Conservation (phyloP, 2,329 filamentous ascomycete genomes). For the Aureobasidium sp. region DNA sequence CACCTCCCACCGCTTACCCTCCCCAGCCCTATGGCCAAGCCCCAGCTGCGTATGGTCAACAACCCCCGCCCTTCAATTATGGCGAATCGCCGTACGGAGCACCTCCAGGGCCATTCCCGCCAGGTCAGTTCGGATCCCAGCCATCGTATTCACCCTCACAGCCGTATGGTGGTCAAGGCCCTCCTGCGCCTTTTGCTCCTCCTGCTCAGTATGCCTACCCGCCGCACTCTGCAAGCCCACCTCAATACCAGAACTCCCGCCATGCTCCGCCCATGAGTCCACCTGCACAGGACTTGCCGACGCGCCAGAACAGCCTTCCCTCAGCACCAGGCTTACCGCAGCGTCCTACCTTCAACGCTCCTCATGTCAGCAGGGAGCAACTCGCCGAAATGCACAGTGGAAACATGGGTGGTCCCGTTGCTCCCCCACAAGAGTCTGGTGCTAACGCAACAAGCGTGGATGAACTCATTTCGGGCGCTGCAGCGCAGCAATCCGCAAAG, state of each 20-base stretch:
- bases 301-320: conserved; percentile 46
- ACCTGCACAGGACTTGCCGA: conserved; percentile 24
- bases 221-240: conserved; percentile 27
- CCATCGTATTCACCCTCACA: conserved; percentile 26
- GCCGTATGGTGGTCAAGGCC: conserved; percentile 13
- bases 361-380: conserved; percentile 43
- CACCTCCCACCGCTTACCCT: conserved; percentile 13
- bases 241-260: conserved; percentile 16
- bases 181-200: conserved; percentile 5
- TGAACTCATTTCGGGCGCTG: conserved; percentile 42
- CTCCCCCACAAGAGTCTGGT: conserved; percentile 25
- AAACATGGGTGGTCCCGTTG: conserved; percentile 28
- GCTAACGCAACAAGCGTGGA: conserved; percentile 38
- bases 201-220: conserved; percentile 12
- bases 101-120: conserved; percentile 13
- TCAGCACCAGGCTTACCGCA: conserved; percentile 50
- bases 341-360: conserved; percentile 49
- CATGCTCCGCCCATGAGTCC: conserved; percentile 12
- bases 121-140: conserved; percentile 13
- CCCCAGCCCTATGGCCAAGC: conserved; percentile 34
- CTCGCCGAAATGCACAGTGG: conserved; percentile 51
- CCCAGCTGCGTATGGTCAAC: conserved; percentile 4
- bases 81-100: conserved; percentile 5
- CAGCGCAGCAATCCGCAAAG: conserved; percentile 17
- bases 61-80: conserved; percentile 8